Percentiles rank a stretch among this genome's conserved stretches.
These are phyloP conservation scores for Cyberlindnera bimundalis DNA, from an alignment of 805 yeast species.

Conservation along the genomic window DNA sequence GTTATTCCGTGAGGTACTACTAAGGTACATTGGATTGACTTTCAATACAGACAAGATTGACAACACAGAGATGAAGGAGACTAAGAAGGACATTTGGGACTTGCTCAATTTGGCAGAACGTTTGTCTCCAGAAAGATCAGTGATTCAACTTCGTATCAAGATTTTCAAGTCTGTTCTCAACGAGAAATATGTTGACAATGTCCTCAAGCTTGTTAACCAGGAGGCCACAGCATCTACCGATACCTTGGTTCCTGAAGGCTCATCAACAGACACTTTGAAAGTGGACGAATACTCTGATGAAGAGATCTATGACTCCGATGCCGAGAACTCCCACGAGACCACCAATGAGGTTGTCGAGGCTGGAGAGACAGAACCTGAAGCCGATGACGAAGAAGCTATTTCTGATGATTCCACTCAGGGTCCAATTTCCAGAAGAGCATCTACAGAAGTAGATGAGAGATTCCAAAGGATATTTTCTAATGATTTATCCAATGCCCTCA, in stretches of 20 bases:
- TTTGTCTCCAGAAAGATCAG: conserved; percentile 26
- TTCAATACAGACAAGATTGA: conserved; percentile 22
- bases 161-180: conserved; percentile 29
- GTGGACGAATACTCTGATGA: conserved; percentile 7
- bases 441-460: conserved; percentile 12
- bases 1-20: conserved; percentile 26
- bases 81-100: conserved; percentile 26
- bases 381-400: conserved; percentile 9
- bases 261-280: conserved; percentile 2
- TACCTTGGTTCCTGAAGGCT: conserved; percentile 9
- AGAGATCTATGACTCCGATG: conserved; percentile 2
- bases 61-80: conserved; percentile 23
- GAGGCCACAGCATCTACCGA: conserved; percentile 9
- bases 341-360: neutral
- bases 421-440: conserved; percentile 7
- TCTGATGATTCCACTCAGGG: conserved; percentile 7
- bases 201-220: conserved; percentile 17
- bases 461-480: conserved; percentile 22
- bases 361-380: neutral
- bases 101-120: conserved; percentile 24
- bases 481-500: conserved; percentile 26
- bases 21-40: conserved; percentile 26
- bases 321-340: conserved; percentile 2
- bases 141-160: conserved; percentile 27
- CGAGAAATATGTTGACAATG: conserved; percentile 25